These are phyloP conservation scores for Solanum clarkiae DNA, from an alignment of 257 asterid genomes.

Conservation along the genomic window DNA sequence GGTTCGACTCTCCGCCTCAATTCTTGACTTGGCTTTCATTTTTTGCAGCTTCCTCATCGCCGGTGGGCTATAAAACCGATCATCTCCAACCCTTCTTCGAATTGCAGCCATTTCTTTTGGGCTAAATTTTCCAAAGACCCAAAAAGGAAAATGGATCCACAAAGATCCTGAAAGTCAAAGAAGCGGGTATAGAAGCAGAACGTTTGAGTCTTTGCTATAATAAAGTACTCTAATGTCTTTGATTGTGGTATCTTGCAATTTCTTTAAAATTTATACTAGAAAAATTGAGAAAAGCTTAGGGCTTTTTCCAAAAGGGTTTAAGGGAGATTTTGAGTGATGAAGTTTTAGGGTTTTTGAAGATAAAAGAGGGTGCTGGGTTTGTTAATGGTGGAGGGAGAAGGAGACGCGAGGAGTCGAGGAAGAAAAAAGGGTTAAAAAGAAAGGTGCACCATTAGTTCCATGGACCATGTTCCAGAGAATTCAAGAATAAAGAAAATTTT, in stretches of 20 bases:
- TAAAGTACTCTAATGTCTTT: not conserved
- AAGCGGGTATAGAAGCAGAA: not conserved
- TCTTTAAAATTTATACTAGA: not conserved
- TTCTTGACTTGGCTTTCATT: constrained; percentile 12
- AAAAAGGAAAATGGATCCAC: not conserved
- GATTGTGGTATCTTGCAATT: not conserved
- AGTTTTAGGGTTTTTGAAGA: not conserved
- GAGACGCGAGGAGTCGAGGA: not conserved
- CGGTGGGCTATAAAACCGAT: constrained; percentile 75
- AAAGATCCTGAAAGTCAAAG: not conserved
- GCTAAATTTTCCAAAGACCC: not conserved
- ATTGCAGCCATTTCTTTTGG: not conserved
- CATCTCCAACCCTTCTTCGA: constrained; percentile 41
- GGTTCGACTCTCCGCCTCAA: constrained; percentile 7
- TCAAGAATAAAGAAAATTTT: not conserved
- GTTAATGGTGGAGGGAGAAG: constrained; percentile 2
- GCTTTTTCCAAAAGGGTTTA: not conserved
- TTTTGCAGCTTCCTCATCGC: constrained; percentile 49
- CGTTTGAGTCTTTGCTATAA: not conserved
- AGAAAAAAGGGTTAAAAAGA: not conserved
- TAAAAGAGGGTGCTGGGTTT: not conserved
- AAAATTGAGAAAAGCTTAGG: not conserved
- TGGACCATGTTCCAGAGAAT: constrained; percentile 1
- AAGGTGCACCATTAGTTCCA: not conserved
- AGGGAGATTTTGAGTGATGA: not conserved